Conservation (phyloP, 2,329 filamentous ascomycete genomes). For the Epichloe scottii region DNA sequence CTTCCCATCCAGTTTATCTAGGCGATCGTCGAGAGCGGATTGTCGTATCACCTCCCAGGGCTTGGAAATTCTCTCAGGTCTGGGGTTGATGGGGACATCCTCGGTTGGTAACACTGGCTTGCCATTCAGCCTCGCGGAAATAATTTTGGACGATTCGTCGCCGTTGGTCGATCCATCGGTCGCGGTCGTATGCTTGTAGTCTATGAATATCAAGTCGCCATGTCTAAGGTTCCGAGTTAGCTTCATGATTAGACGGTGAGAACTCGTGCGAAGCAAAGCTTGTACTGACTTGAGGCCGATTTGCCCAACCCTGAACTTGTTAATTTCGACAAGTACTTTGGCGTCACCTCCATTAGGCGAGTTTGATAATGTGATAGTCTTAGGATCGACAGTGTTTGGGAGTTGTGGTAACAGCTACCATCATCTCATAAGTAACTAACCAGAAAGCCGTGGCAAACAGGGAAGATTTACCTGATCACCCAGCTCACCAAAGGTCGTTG, state of each 20-base stretch:
- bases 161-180: slow-evolving; percentile 23
- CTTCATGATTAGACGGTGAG: slow-evolving; percentile 10
- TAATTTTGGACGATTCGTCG: slow-evolving; percentile 24
- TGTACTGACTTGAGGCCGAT: slow-evolving; percentile 42
- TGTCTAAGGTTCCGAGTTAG: slow-evolving; percentile 42
- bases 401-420: slow-evolving; percentile 43
- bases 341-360: slow-evolving; percentile 44
- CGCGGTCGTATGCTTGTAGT: slow-evolving; percentile 51
- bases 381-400: slow-evolving; percentile 48
- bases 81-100: slow-evolving; percentile 54
- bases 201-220: slow-evolving; percentile 82
- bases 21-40: slow-evolving; percentile 69
- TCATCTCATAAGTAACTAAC: not conserved
- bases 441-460: not conserved
- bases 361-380: slow-evolving; percentile 49
- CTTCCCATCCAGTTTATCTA: slow-evolving; percentile 86
- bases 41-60: slow-evolving; percentile 83
- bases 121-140: slow-evolving; percentile 64
- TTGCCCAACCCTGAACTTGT: slow-evolving; percentile 40
- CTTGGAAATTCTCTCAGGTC: slow-evolving; percentile 40
- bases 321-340: slow-evolving; percentile 46
- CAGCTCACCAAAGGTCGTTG: slow-evolving; percentile 58
- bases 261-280: not conserved
- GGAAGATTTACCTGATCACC: slow-evolving; percentile 32
- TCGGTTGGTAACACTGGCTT: slow-evolving; percentile 59